These are phyloP conservation scores for Psidium friedrichsthalianum DNA, from an alignment of 345 rosid genomes.

Conservation along the genomic window DNA sequence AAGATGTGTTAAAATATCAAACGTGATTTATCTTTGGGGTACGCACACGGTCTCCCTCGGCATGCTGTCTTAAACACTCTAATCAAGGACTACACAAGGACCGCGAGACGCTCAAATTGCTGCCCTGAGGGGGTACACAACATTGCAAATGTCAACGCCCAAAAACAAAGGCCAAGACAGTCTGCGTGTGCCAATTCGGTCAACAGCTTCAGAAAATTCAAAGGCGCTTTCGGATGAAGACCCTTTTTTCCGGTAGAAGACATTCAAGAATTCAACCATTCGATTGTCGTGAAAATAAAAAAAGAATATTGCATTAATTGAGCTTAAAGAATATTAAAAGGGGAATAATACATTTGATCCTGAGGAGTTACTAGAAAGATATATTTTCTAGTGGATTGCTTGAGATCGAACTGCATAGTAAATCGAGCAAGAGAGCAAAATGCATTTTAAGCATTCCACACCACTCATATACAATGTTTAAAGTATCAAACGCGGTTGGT, in stretches of 20 bases:
- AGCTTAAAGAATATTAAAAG: too few species aligned
- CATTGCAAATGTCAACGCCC: neutral
- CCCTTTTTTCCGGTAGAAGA: neutral
- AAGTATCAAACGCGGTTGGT: neutral
- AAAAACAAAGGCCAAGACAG: neutral
- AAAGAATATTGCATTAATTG: too few species aligned
- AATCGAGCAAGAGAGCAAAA: neutral
- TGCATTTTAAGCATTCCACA: fast-evolving
- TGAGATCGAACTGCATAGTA: neutral
- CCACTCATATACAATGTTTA: neutral
- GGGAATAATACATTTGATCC: too few species aligned
- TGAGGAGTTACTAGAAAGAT: neutral
- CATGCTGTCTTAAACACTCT: too few species aligned
- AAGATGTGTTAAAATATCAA: too few species aligned
- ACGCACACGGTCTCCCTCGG: too few species aligned
- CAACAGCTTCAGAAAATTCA: neutral
- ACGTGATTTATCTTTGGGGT: too few species aligned
- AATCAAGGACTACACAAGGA: too few species aligned
- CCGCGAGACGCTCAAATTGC: too few species aligned
- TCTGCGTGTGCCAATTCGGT: neutral
- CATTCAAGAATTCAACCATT: neutral
- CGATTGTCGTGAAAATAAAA: neutral
- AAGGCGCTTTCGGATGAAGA: neutral
- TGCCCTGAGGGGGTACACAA: too few species aligned
- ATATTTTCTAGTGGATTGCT: neutral